These are phyloP conservation scores for Termitomyces sp. DNA, from an alignment of 768 basidiomycete genomes.

Conservation along the genomic window DNA sequence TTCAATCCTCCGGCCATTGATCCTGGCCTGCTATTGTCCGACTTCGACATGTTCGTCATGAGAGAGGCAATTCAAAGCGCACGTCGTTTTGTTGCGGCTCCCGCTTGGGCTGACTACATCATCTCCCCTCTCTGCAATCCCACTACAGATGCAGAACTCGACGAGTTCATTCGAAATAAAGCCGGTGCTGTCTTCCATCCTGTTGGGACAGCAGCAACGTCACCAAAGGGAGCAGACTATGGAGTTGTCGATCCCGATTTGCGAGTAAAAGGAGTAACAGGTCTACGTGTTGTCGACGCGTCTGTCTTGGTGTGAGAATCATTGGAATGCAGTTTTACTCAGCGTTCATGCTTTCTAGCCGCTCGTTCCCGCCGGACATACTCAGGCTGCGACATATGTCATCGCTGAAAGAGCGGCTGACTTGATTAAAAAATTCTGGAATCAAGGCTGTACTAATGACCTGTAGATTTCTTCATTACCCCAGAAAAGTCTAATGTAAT, in stretches of 20 bases:
- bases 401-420: not conserved
- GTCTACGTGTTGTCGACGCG: conserved; percentile 34
- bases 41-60: conserved; percentile 20
- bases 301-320: conserved; percentile 19
- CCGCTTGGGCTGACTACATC: conserved; percentile 1
- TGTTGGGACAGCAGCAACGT: conserved; percentile 28
- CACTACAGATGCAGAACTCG: not conserved
- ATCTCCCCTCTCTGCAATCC: not conserved
- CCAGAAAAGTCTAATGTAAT: too few species aligned
- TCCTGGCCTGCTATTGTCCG: conserved; percentile 25
- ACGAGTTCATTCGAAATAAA: not conserved
- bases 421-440: conserved; percentile 1
- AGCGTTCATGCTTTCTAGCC: not conserved
- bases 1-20: conserved; percentile 40
- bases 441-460: too few species aligned
- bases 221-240: conserved; percentile 15
- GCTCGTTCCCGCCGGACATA: conserved; percentile 2
- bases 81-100: conserved; percentile 13
- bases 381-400: conserved; percentile 4
- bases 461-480: too few species aligned
- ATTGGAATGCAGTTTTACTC: too few species aligned
- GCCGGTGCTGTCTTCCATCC: conserved; percentile 15
- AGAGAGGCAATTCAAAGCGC: conserved; percentile 18
- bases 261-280: conserved; percentile 27
- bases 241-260: conserved; percentile 32